These are phyloP conservation scores for Arthrobotrys pseudoclavata DNA, from an alignment of 2,329 filamentous ascomycete genomes.

Conservation along the genomic window DNA sequence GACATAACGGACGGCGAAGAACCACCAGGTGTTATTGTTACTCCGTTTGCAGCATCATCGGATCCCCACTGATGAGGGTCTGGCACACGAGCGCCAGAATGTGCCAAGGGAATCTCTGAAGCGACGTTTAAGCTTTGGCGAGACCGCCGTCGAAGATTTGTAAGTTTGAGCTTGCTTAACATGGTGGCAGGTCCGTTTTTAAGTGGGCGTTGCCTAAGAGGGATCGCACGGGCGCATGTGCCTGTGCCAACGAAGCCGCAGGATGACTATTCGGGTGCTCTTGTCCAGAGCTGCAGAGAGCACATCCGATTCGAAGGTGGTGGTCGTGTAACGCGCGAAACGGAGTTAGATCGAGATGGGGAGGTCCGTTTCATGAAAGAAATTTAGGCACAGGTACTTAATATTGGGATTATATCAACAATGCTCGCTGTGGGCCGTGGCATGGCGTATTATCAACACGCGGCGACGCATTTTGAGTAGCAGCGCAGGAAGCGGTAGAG, in stretches of 20 bases:
- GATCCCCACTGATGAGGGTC: slow-evolving; percentile 2
- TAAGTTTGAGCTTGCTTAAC: slow-evolving; percentile 49
- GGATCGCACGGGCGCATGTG: background rate
- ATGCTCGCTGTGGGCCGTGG: background rate
- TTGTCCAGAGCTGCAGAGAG: too few relatives aligned
- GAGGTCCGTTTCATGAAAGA: background rate
- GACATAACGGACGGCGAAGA: slow-evolving; percentile 49
- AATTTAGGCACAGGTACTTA: too few relatives aligned
- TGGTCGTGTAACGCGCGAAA: background rate
- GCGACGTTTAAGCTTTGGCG: slow-evolving; percentile 28
- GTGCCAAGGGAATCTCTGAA: background rate
- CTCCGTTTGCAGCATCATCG: background rate
- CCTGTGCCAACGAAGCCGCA: background rate
- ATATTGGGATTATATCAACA: background rate
- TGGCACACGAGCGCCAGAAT: background rate
- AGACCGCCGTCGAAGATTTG: slow-evolving; percentile 42
- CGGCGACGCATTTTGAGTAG: too few relatives aligned
- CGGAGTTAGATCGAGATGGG: background rate
- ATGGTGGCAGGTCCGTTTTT: slow-evolving; percentile 10
- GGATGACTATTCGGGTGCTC: too few relatives aligned
- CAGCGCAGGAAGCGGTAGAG: too few relatives aligned
- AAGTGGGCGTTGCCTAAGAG: background rate
- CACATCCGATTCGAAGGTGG: too few relatives aligned
- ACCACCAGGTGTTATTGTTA: slow-evolving; percentile 13
- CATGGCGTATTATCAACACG: too few relatives aligned